A percentile compares a stretch with the other conserved stretches of the same genome.
These are phyloP conservation scores for Pulveroboletus sp. DNA, from an alignment of 768 basidiomycete species.

Conservation along the genomic window DNA sequence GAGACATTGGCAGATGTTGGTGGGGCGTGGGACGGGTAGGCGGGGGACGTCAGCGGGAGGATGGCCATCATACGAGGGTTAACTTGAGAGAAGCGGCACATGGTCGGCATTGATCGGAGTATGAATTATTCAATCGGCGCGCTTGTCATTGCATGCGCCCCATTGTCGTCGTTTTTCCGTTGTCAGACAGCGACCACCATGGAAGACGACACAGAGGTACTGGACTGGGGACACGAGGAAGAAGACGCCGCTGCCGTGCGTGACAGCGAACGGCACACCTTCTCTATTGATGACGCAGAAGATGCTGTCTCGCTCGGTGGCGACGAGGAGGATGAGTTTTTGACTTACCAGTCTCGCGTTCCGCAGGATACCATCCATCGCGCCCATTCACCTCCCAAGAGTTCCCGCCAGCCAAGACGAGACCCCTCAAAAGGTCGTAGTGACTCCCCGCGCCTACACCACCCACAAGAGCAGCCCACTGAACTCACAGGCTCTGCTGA, in stretches of 20 bases:
- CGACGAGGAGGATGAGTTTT: constrained; percentile 63
- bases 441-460: constrained; percentile 2
- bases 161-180: constrained; percentile 13
- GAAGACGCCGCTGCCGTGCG: constrained; percentile 38
- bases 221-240: constrained; percentile 66
- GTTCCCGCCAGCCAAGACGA: constrained; percentile 8
- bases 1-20: constrained; percentile 12
- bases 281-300: constrained; percentile 42
- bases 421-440: constrained; percentile 8
- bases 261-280: constrained; percentile 35
- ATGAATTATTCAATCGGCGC: constrained; percentile 14
- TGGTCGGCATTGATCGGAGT: constrained; percentile 21
- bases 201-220: constrained; percentile 63
- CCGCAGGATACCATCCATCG: constrained; percentile 24
- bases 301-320: constrained; percentile 69
- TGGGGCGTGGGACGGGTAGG: constrained; percentile 18
- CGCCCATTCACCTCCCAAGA: constrained; percentile 18
- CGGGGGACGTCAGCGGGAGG: constrained; percentile 30
- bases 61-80: constrained; percentile 23
- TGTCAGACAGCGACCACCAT: constrained; percentile 32
- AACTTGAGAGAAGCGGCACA: constrained; percentile 15
- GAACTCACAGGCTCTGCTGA: constrained; percentile 15
- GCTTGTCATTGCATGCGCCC: not conserved
- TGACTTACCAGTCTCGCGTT: constrained; percentile 38
- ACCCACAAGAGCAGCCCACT: constrained; percentile 5